Percentiles rank a stretch among this genome's conserved stretches.
Conservation (phyloP, 495 filamentous ascomycete species). For the Pseudoneurospora amorphoporcata region DNA sequence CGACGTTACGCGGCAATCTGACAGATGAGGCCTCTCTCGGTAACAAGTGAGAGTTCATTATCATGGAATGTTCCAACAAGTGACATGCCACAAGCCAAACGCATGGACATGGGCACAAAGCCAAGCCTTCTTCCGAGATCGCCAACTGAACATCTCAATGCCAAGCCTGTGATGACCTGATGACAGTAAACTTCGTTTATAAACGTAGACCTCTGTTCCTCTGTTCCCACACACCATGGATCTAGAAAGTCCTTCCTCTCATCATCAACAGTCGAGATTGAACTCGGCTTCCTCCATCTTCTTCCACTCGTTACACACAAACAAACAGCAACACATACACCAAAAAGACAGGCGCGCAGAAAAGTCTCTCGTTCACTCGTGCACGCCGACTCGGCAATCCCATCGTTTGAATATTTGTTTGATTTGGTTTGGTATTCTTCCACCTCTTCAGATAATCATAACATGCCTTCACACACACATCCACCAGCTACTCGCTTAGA, state of each 20-base stretch:
- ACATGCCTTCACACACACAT: not conserved
- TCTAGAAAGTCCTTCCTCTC: not conserved
- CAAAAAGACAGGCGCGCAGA: not conserved
- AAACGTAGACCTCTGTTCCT: not conserved
- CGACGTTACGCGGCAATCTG: not conserved
- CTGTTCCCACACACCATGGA: not conserved
- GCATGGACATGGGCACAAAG: not conserved
- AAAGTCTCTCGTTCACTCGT: not conserved
- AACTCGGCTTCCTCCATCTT: not conserved
- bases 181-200: not conserved
- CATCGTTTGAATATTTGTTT: not conserved
- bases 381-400: not conserved
- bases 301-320: not conserved
- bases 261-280: not conserved
- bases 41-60: not conserved
- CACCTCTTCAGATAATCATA: not conserved
- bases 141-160: not conserved
- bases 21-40: not conserved
- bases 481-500: slow-evolving; percentile 12
- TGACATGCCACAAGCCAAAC: not conserved
- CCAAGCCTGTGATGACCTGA: not conserved
- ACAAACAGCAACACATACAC: not conserved
- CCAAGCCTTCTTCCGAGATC: not conserved
- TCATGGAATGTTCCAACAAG: not conserved
- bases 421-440: not conserved